A percentile compares a stretch with the other conserved stretches of the same genome.
Conservation (phyloP, 164 flowering plant genomes). For the Vitis rupestris region DNA sequence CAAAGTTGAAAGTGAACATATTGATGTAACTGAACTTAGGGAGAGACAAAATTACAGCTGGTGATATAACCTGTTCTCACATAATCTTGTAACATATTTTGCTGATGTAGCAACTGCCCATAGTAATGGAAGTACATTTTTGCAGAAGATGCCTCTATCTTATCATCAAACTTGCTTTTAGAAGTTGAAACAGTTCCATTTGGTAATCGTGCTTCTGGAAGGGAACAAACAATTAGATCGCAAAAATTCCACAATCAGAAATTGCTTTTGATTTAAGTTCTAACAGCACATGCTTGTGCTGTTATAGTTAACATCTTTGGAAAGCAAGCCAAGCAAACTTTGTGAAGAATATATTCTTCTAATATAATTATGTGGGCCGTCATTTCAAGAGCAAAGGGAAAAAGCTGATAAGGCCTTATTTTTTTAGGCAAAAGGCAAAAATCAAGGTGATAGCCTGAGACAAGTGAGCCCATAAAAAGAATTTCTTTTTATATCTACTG, state of each 20-base stretch:
- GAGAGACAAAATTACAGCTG: slow-evolving; percentile 13
- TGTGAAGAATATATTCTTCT: neutral
- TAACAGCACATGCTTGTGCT: neutral
- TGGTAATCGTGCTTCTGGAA: slow-evolving; percentile 46
- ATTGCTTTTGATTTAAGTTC: neutral
- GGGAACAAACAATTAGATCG: neutral
- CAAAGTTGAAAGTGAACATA: neutral
- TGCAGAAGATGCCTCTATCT: slow-evolving; percentile 92
- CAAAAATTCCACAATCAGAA: neutral
- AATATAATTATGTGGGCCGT: neutral
- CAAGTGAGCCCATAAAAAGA: too few species aligned
- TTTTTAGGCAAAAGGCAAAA: too few species aligned
- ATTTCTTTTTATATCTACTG: too few species aligned
- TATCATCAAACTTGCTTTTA: slow-evolving; percentile 86
- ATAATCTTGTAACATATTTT: slow-evolving; percentile 98
- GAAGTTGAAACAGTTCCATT: slow-evolving; percentile 57
- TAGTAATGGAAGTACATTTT: slow-evolving; percentile 99
- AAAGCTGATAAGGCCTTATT: too few species aligned
- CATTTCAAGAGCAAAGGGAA: neutral
- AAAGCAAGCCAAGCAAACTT: neutral
- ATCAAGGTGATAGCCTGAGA: too few species aligned
- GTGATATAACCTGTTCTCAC: slow-evolving; percentile 91
- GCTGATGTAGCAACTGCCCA: slow-evolving; percentile 95
- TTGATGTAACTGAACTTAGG: neutral
- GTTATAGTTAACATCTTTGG: neutral